Evolutionary conservation across 2,329 filamentous ascomycete species (phyloP), one percentile per base, ranked within the genome.

Genomic region (Conoideocrella luteorostrata): DNA sequence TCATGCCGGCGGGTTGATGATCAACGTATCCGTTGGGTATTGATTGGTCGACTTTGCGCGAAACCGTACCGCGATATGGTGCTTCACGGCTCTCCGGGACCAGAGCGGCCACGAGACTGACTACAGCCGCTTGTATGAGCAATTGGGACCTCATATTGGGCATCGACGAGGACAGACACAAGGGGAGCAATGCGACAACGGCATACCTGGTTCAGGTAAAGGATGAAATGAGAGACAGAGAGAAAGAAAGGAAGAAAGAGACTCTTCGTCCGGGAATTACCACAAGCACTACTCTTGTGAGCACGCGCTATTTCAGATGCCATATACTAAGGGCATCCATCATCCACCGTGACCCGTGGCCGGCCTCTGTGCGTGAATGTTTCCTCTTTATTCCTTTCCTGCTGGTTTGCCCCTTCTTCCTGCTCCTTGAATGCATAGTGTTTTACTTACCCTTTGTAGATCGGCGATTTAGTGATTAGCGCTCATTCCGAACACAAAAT

Each of bases 111-210:
- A 21, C 13, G 18, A 41, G 28, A 34, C 29, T 41, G 39, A 41
- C 29, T 34, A 26, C 20, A 34, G 39, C 22, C 28, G 26, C 39
- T 18, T 41, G 39, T 34, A 26, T 42, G 39, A 42, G 32, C 22
- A 42, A 42, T 36, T 42, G 39, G 9, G n/a, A 35, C 30, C 22
- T 35, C 39, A 21, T 36, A 30, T 22, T 35, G 39, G 26, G 18
- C 28, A 40, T 21, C 12, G 9, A 32, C n/a, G n/a, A 17, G 9
- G 22, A 40, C 7, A 26, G 11, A 15, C n/a, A 20, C 15, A 22
- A 24, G 13, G 17, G 7, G 11, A 42, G 7, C 26, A 28, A 9
- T 21, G 21, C 17, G 15, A 34, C 30, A 42, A 35, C 24, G 39
- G 21, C 39, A 35, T 34, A 21, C 32, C 39, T 20, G 29, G 21